Base-by-base conservation (phyloP, 306 rosid genomes). In the Macrotyloma uniflorum region DNA sequence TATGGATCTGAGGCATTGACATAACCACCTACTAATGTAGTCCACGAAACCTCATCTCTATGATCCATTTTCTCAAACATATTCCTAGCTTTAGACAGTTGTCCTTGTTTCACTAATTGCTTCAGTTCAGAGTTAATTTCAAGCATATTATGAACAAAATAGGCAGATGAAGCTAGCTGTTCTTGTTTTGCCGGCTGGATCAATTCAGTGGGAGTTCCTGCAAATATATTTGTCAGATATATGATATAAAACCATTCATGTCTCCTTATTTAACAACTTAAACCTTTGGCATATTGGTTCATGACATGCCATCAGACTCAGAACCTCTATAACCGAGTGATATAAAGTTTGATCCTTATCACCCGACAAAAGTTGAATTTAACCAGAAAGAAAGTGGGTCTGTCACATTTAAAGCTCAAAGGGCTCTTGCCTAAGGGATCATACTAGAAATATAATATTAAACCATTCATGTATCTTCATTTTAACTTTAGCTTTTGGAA, bases 1-100 rank as follows among this genome's bases (percentile, higher is more conserved):
- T 28, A 26, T 14, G 86, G 78, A 38, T 88, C 75, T 6, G 79
- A 79, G 72, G 77, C 80, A 36, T 79, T 80, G 76, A 86, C 87
- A 61, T 87, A 89, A 62, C 84, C 94, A n/a, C 85, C 70, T 47
- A 90, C 81, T 78, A 87, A 68, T 23, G 80, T 88, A 30, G 91
- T 90, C 91, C 91, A 87, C 1, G 97, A 85, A 81, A 88, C 38
- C 76, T 79, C 91, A 71, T 89, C 91, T 83, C 88, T 82, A 12
- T 75, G 79, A 50, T 66, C 64, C 86, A 85, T 87, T 83, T 77
- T 78, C 69, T 88, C 91, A 64, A 91, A 90, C 89, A 88, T 8
- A 1, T 82, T 70, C 70, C 89, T 82, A 4, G 96, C 97, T 26
- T 83, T 84, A 50, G n/a, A 9, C 40, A 91, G 68, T 55, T 54